Conservation (phyloP, 2,329 filamentous ascomycete genomes). For the Sphaerulina vaccinii region DNA sequence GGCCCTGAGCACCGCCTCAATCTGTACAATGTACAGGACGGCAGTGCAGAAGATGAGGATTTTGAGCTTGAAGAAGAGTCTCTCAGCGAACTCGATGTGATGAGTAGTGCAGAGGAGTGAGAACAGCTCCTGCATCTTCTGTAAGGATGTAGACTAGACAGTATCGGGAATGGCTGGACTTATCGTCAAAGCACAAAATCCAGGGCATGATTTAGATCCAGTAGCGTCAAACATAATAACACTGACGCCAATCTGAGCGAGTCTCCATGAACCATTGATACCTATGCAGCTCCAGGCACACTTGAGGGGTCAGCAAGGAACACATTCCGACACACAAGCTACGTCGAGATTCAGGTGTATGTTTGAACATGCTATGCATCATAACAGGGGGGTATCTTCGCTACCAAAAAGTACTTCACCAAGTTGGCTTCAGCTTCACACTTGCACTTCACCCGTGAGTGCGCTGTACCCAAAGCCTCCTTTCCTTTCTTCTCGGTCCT, state of each 20-base stretch:
- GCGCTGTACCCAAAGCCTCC: not conserved
- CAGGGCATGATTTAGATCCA: too few relatives aligned
- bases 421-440: not conserved
- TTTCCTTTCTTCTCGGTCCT: not conserved
- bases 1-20: slow-evolving; percentile 2
- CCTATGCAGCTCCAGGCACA: too few relatives aligned
- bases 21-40: slow-evolving; percentile 3
- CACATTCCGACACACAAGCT: too few relatives aligned
- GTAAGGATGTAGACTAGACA: not conserved
- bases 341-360: too few relatives aligned
- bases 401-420: not conserved
- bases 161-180: not conserved
- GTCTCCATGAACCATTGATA: too few relatives aligned
- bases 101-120: not conserved
- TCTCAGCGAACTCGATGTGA: not conserved
- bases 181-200: too few relatives aligned
- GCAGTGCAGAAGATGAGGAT: slow-evolving; percentile 1
- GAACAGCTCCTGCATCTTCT: not conserved
- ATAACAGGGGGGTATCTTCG: slow-evolving; percentile 7
- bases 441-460: not conserved
- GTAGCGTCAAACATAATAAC: too few relatives aligned
- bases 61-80: slow-evolving; percentile 5
- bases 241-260: too few relatives aligned
- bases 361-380: too few relatives aligned
- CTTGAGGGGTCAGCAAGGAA: too few relatives aligned